These are phyloP conservation scores for Ophiobolus disseminans DNA, from an alignment of 2,329 filamentous ascomycete genomes.

Conservation along the genomic window DNA sequence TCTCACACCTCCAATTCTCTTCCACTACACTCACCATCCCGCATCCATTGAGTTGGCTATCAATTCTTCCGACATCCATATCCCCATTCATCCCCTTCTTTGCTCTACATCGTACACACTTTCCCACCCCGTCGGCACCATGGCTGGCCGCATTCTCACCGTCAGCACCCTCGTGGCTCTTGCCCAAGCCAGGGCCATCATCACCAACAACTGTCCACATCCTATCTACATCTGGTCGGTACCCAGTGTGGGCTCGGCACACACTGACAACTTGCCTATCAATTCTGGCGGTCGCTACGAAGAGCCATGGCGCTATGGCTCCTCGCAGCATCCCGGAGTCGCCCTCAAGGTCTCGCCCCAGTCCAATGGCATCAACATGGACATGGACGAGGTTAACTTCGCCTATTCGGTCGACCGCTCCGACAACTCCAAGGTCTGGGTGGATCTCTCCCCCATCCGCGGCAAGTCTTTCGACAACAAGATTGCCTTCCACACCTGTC, in stretches of 20 bases:
- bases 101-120: neutral
- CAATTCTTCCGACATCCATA: constrained; percentile 20
- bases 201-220: constrained; percentile 34
- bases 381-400: constrained; percentile 31
- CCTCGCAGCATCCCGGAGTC: constrained; percentile 25
- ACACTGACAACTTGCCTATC: constrained; percentile 24
- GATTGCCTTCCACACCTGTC: constrained; percentile 28
- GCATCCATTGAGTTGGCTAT: constrained; percentile 14
- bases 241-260: constrained; percentile 17
- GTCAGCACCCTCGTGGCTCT: constrained; percentile 27
- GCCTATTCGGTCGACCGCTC: constrained; percentile 29
- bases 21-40: constrained; percentile 22
- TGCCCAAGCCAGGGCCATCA: constrained; percentile 31
- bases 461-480: constrained; percentile 19
- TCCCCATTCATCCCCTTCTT: constrained; percentile 5
- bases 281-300: constrained; percentile 25
- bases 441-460: constrained; percentile 21
- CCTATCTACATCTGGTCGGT: constrained; percentile 34
- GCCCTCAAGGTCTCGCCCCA: constrained; percentile 35
- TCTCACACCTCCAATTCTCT: constrained; percentile 16
- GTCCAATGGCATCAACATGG: constrained; percentile 26
- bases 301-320: constrained; percentile 32
- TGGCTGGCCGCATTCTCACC: constrained; percentile 22
- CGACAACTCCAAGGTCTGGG: constrained; percentile 26
- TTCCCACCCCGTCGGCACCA: constrained; percentile 8